Evolutionary conservation across 495 filamentous ascomycete genomes (phyloP).

Genomic region (Daldinia vernicosa): DNA sequence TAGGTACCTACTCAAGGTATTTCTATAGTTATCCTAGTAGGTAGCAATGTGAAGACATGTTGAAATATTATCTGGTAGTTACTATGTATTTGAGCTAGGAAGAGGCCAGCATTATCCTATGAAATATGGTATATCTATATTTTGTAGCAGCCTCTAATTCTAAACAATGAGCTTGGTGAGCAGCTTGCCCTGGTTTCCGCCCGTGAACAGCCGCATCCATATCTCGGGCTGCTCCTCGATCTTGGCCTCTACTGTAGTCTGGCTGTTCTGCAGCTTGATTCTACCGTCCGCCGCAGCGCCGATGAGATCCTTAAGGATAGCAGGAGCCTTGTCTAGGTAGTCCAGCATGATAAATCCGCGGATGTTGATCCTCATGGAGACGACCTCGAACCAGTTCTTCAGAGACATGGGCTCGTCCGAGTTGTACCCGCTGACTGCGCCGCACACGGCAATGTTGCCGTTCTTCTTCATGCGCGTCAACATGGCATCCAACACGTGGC

Average conservation of each 20-base stretch:
- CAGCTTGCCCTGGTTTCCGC: conserved; percentile 59
- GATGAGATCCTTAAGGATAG: conserved; percentile 51
- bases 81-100: too few species aligned
- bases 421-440: conserved; percentile 62
- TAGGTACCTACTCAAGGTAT: too few species aligned
- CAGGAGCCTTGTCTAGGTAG: conserved; percentile 47
- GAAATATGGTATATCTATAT: too few species aligned
- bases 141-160: neutral
- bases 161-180: conserved; percentile 50
- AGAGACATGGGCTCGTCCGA: conserved; percentile 45
- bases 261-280: conserved; percentile 50
- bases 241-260: conserved; percentile 54
- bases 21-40: too few species aligned
- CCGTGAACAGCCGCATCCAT: conserved; percentile 59
- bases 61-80: too few species aligned
- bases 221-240: conserved; percentile 57
- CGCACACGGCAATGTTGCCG: conserved; percentile 64
- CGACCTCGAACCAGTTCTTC: conserved; percentile 62
- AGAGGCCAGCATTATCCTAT: too few species aligned
- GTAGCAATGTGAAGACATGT: too few species aligned
- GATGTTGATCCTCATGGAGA: conserved; percentile 59
- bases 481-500: conserved; percentile 66
- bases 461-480: conserved; percentile 58
- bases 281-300: conserved; percentile 51
- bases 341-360: conserved; percentile 63